Percentiles rank a stretch among this genome's conserved stretches.
These are phyloP conservation scores for Pyrenophora teres DNA, from an alignment of 2,329 filamentous ascomycete species.

Conservation along the genomic window DNA sequence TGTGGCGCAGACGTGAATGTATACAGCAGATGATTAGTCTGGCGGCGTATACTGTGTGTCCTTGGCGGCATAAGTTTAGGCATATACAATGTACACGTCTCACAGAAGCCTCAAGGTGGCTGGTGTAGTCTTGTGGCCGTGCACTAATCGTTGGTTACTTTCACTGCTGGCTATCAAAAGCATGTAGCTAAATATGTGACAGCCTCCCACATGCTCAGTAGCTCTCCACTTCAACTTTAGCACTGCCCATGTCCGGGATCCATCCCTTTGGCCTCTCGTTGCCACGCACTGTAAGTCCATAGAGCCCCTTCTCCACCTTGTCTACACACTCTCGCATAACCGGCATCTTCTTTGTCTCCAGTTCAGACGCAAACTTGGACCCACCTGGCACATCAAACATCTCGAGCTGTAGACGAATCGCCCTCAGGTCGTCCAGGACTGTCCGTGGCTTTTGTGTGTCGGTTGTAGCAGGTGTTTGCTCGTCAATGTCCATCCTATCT, in stretches of 20 bases:
- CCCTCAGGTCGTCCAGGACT: constrained; percentile 82
- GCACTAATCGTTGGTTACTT: too few relatives aligned
- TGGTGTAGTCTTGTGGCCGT: too few relatives aligned
- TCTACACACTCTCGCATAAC: constrained; percentile 87
- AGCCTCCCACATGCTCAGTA: constrained; percentile 25
- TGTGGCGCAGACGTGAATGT: neutral
- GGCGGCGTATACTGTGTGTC: too few relatives aligned
- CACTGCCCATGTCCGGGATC: constrained; percentile 73
- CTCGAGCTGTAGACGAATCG: constrained; percentile 77
- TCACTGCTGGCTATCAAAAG: too few relatives aligned
- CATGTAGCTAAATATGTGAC: too few relatives aligned
- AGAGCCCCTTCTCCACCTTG: constrained; percentile 91
- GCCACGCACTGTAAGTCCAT: constrained; percentile 84
- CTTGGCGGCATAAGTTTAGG: too few relatives aligned
- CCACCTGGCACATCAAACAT: constrained; percentile 63
- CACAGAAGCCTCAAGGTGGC: too few relatives aligned
- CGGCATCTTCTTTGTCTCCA: constrained; percentile 74
- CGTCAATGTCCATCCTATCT: constrained; percentile 47
- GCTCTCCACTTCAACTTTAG: constrained; percentile 50
- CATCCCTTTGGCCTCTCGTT: constrained; percentile 89
- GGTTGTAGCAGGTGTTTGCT: constrained; percentile 22
- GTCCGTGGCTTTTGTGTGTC: constrained; percentile 52
- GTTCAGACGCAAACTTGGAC: constrained; percentile 64
- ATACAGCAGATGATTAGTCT: too few relatives aligned
- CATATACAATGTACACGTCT: too few relatives aligned